phyloP scores from a whole-genome alignment of 202 grass and related monocot genomes.

The Musa balbisiana region DNA sequence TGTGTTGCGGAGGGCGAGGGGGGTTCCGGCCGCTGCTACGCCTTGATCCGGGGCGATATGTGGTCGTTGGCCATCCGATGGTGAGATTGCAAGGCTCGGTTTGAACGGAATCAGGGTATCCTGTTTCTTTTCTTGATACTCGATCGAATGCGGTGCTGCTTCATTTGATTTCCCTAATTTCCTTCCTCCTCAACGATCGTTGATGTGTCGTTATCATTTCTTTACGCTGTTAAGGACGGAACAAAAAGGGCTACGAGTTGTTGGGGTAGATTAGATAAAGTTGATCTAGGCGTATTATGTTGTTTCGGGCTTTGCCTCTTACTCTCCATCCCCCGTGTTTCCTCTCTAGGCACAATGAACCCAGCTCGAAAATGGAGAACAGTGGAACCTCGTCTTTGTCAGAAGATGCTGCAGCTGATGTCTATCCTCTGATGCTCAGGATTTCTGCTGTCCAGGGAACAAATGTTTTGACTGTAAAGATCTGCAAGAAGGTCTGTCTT shows the following conservation, averaged over 20 bases:
- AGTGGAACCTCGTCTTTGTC: background rate
- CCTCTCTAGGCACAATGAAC: background rate
- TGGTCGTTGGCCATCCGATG: conserved; percentile 22
- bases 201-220: too few relatives aligned
- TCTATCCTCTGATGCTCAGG: conserved; percentile 12
- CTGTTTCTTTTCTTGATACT: background rate
- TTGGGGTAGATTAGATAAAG: too few relatives aligned
- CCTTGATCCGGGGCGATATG: conserved; percentile 48
- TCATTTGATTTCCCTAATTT: background rate
- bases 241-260: background rate
- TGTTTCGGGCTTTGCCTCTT: too few relatives aligned
- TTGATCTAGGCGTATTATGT: background rate
- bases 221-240: background rate
- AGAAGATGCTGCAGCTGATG: background rate
- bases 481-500: conserved; percentile 4
- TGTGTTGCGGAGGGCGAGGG: background rate
- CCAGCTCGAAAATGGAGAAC: background rate
- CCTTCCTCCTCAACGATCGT: background rate
- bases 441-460: background rate
- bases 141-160: background rate
- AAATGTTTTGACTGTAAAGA: conserved; percentile 1
- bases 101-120: background rate
- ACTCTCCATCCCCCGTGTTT: background rate
- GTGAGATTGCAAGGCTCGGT: background rate
- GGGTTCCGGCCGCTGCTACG: conserved; percentile 34